Conservation (phyloP, 305 asterid genomes). For the Solanum hybrid region DNA sequence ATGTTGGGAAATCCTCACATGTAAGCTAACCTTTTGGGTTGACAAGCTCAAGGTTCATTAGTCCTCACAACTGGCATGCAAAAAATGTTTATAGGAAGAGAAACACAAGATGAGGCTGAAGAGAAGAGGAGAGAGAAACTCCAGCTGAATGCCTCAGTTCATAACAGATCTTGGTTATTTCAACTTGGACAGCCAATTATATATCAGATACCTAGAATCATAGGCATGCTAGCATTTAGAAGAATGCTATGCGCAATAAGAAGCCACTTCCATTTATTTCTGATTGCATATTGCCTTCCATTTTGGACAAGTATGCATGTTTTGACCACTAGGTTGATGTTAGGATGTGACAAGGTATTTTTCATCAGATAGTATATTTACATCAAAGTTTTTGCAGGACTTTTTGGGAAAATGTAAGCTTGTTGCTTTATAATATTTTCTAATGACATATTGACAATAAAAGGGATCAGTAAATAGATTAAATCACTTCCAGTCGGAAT, state of each 20-base stretch:
- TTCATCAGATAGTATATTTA: background rate
- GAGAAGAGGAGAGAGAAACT: background rate
- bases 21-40: background rate
- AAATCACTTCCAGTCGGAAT: background rate
- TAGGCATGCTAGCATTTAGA: background rate
- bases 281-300: background rate
- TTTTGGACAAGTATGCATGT: background rate
- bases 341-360: background rate
- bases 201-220: background rate
- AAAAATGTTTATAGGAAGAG: background rate
- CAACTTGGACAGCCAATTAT: background rate
- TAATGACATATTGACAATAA: background rate
- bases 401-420: background rate
- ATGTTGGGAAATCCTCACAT: background rate
- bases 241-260: background rate
- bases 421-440: background rate
- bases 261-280: background rate
- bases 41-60: background rate
- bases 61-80: background rate
- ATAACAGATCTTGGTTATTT: background rate
- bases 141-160: background rate
- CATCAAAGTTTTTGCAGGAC: background rate
- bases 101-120: background rate
- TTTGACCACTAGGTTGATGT: background rate
- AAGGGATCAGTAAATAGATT: background rate